A percentile compares a stretch with the other conserved stretches of the same genome.
Evolutionary conservation across 352 stramenopile genomes (phyloP).

Genomic region (Phytophthora kernoviae): DNA sequence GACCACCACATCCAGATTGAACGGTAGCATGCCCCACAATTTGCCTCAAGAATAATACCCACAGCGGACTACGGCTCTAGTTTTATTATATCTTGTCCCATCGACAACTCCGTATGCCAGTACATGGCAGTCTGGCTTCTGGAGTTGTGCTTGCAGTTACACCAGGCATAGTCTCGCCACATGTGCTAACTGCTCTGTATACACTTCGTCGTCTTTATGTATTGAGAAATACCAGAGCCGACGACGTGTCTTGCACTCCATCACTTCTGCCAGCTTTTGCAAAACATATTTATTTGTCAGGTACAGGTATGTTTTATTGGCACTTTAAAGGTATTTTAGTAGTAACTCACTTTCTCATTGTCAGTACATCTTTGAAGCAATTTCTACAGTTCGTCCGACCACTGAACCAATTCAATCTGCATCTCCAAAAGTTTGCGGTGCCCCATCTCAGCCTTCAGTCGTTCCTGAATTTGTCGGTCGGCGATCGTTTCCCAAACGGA

Average conservation of each 20-base stretch:
- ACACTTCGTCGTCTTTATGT: slow-evolving; percentile 4
- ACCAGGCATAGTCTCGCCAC: slow-evolving; percentile 2
- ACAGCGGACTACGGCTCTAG: background rate
- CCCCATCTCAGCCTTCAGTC: too few relatives aligned
- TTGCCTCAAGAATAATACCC: slow-evolving; percentile 11
- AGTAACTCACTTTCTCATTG: too few relatives aligned
- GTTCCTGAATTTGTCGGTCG: slow-evolving; percentile 1
- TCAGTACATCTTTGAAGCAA: too few relatives aligned
- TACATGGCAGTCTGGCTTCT: background rate
- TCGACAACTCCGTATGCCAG: slow-evolving; percentile 1
- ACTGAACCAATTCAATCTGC: too few relatives aligned
- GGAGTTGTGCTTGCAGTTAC: background rate
- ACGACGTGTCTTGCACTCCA: background rate
- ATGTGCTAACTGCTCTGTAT: slow-evolving; percentile 8
- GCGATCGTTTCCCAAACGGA: slow-evolving; percentile 23
- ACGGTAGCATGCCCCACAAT: slow-evolving; percentile 16
- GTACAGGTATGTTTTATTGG: background rate
- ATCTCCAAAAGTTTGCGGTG: too few relatives aligned
- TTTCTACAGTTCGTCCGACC: too few relatives aligned
- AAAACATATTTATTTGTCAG: background rate
- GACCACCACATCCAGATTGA: slow-evolving; percentile 15
- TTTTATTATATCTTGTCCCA: slow-evolving; percentile 1
- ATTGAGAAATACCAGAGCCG: slow-evolving; percentile 9
- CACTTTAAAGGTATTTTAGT: too few relatives aligned
- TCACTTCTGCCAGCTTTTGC: too few relatives aligned